phyloP scores from a whole-genome alignment of 139 green algal species.

The Axilococcus clingmanii region DNA sequence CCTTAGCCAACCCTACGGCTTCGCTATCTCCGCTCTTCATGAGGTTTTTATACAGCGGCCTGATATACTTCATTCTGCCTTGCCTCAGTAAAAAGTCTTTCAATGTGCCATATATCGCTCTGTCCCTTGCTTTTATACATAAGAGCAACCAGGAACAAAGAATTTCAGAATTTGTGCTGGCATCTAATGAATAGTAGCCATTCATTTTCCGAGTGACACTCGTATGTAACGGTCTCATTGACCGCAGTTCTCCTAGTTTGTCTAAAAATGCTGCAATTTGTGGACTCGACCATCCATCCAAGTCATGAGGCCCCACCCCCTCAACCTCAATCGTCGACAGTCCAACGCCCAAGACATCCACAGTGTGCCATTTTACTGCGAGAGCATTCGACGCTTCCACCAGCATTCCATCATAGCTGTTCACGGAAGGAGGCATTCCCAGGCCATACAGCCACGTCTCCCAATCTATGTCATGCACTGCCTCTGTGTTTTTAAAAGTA shows the following conservation, averaged over 20 bases:
- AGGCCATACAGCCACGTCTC: slow-evolving; percentile 63
- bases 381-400: slow-evolving; percentile 46
- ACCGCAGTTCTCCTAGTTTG: slow-evolving; percentile 45
- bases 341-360: slow-evolving; percentile 16
- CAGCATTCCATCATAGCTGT: slow-evolving; percentile 61
- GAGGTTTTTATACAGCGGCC: slow-evolving; percentile 66
- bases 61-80: slow-evolving; percentile 69
- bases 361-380: slow-evolving; percentile 57
- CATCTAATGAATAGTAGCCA: slow-evolving; percentile 34
- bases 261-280: slow-evolving; percentile 62
- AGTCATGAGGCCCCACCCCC: slow-evolving; percentile 18
- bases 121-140: slow-evolving; percentile 52
- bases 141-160: slow-evolving; percentile 45
- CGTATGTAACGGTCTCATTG: slow-evolving; percentile 22
- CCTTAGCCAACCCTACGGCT: slow-evolving; percentile 32
- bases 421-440: slow-evolving; percentile 63
- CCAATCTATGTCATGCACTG: slow-evolving; percentile 54
- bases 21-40: slow-evolving; percentile 9
- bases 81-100: slow-evolving; percentile 50
- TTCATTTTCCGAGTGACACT: slow-evolving; percentile 35
- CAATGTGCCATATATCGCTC: slow-evolving; percentile 23
- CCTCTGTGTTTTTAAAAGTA: slow-evolving; percentile 41
- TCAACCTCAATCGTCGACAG: neutral
- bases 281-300: slow-evolving; percentile 47
- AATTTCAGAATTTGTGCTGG: slow-evolving; percentile 63